Conservation (phyloP, 805 yeast genomes). For the Candida orba region DNA sequence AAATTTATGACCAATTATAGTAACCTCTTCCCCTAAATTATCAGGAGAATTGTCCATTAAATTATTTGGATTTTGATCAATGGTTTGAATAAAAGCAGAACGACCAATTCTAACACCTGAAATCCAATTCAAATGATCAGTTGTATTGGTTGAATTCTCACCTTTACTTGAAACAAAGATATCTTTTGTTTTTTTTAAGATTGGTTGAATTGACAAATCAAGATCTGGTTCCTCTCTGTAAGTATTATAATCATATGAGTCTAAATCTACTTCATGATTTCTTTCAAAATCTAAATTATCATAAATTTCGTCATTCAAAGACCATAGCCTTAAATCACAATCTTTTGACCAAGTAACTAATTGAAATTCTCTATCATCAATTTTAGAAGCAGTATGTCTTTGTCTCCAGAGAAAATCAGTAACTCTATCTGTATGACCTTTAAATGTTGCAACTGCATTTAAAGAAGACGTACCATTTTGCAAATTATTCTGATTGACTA, state of each 20-base stretch:
- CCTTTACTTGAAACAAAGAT: slow-evolving; percentile 35
- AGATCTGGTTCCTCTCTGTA: slow-evolving; percentile 48
- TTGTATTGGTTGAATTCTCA: slow-evolving; percentile 27
- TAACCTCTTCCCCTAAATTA: slow-evolving; percentile 87
- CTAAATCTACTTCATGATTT: slow-evolving; percentile 29
- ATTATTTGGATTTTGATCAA: slow-evolving; percentile 28
- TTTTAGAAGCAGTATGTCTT: slow-evolving; percentile 38
- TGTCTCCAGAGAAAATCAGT: slow-evolving; percentile 86
- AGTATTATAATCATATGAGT: slow-evolving; percentile 36
- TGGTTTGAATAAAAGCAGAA: slow-evolving; percentile 22
- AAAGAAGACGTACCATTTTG: slow-evolving; percentile 28
- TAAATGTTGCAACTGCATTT: slow-evolving; percentile 52
- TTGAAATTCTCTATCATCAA: slow-evolving; percentile 79
- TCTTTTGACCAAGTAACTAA: slow-evolving; percentile 93
- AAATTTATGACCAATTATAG: slow-evolving; percentile 79
- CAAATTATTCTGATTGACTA: slow-evolving; percentile 24
- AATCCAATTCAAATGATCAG: slow-evolving; percentile 82
- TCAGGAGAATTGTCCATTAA: slow-evolving; percentile 37
- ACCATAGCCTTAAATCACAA: slow-evolving; percentile 80
- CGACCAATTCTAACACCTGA: slow-evolving; percentile 72
- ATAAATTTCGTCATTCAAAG: slow-evolving; percentile 43
- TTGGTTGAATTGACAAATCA: slow-evolving; percentile 23
- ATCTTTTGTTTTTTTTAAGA: slow-evolving; percentile 31
- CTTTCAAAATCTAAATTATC: slow-evolving; percentile 37
- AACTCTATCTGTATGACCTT: slow-evolving; percentile 80